A percentile compares a stretch with the other conserved stretches of the same genome.
phyloP scores from a whole-genome alignment of 805 yeast genomes.

The Kurtzmaniella fragi region DNA sequence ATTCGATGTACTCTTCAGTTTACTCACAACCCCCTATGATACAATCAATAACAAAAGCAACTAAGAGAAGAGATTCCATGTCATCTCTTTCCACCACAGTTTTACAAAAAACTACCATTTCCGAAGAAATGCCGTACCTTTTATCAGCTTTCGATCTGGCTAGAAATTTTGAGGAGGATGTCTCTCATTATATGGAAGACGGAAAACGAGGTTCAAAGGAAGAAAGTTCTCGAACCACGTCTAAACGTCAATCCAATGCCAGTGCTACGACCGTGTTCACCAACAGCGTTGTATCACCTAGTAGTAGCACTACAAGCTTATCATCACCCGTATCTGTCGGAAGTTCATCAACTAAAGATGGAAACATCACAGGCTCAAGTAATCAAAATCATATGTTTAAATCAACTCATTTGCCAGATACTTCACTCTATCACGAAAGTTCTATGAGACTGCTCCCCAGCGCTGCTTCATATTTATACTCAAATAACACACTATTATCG shows the following conservation, averaged over 20 bases:
- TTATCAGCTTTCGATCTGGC: conserved; percentile 66
- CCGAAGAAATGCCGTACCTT: conserved; percentile 62
- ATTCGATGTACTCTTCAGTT: conserved; percentile 16
- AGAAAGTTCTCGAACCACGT: conserved; percentile 2
- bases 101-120: conserved; percentile 47
- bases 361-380: conserved; percentile 1
- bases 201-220: conserved; percentile 10
- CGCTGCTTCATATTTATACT: conserved; percentile 26
- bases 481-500: conserved; percentile 31
- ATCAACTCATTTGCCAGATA: conserved; percentile 22
- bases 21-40: conserved; percentile 27
- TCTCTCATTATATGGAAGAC: conserved; percentile 14
- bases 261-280: conserved; percentile 2
- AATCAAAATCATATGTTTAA: neutral
- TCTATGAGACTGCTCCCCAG: conserved; percentile 14
- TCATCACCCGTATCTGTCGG: neutral
- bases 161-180: conserved; percentile 51
- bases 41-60: conserved; percentile 32
- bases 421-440: conserved; percentile 31
- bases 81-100: conserved; percentile 26
- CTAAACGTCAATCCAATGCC: neutral
- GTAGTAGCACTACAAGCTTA: neutral
- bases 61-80: conserved; percentile 19
- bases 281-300: neutral
- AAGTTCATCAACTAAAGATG: conserved; percentile 1